phyloP scores from a whole-genome alignment of 2,329 filamentous ascomycete genomes.

The Colletotrichum lentis region DNA sequence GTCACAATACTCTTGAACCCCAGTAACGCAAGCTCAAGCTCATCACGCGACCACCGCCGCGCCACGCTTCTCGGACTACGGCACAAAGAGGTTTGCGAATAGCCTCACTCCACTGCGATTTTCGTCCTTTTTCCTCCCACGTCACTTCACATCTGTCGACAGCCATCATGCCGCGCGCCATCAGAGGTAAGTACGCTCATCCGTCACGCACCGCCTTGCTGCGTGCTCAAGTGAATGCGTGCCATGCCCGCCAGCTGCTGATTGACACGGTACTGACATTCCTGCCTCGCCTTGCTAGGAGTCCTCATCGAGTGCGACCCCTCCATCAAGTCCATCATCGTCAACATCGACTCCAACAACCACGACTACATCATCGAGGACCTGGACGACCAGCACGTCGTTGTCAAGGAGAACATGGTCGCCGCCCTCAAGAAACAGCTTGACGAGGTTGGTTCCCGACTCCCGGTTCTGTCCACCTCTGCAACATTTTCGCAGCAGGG shows the following conservation, averaged over 20 bases:
- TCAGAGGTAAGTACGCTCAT: slow-evolving; percentile 57
- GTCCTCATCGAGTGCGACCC: slow-evolving; percentile 83
- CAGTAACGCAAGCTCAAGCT: neutral
- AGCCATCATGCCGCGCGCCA: slow-evolving; percentile 62
- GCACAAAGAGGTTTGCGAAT: neutral
- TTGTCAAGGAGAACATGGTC: slow-evolving; percentile 79
- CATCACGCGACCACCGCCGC: neutral
- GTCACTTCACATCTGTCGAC: slow-evolving; percentile 37
- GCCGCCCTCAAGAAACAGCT: slow-evolving; percentile 71
- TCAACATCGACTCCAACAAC: slow-evolving; percentile 74
- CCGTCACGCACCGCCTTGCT: neutral
- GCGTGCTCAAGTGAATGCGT: neutral
- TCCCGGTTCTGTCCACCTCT: slow-evolving; percentile 14
- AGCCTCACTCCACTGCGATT: neutral
- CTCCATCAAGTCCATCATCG: slow-evolving; percentile 86
- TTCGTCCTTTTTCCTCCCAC: neutral
- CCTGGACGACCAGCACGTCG: slow-evolving; percentile 77
- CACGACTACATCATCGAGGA: slow-evolving; percentile 83
- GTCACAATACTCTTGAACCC: slow-evolving; percentile 1
- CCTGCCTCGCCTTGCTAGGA: slow-evolving; percentile 52
- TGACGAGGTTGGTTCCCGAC: slow-evolving; percentile 64
- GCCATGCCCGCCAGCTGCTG: neutral
- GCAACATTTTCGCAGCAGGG: neutral
- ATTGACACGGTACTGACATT: slow-evolving; percentile 27
- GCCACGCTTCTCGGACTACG: neutral